Evolutionary conservation across 768 basidiomycete genomes (phyloP).

Genomic region (Daedaleopsis nitida): DNA sequence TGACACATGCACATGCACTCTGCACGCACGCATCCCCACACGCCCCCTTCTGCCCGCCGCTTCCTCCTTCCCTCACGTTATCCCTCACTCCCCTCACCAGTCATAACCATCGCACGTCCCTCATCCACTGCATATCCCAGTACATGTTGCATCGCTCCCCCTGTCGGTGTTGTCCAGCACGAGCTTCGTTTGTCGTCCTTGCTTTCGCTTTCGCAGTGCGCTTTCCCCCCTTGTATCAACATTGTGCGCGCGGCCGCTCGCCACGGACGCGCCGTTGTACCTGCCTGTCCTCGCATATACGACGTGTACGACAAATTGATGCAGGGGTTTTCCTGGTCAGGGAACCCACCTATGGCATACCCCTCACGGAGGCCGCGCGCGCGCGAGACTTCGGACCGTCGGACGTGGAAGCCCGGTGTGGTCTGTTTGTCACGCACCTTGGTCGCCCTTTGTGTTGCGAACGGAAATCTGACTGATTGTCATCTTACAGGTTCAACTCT

Average conservation of each 20-base stretch:
- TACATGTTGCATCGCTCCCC: not conserved
- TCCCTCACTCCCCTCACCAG: not conserved
- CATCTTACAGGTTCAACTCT: too few species aligned
- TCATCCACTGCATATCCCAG: not conserved
- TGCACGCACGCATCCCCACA: not conserved
- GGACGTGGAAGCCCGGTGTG: too few species aligned
- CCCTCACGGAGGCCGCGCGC: not conserved
- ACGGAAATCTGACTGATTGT: too few species aligned
- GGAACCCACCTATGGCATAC: conserved; percentile 13
- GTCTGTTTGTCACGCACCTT: too few species aligned
- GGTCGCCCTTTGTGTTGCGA: too few species aligned
- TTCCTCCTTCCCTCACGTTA: not conserved
- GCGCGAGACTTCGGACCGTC: too few species aligned
- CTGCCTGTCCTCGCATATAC: conserved; percentile 9
- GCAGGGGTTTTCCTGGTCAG: conserved; percentile 19
- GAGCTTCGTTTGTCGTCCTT: conserved; percentile 10
- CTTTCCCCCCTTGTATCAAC: conserved; percentile 11
- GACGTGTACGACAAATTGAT: conserved; percentile 16
- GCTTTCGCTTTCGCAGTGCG: conserved; percentile 23
- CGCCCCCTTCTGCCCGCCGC: too few species aligned
- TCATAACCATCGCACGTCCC: not conserved
- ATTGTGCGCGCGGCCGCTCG: too few species aligned
- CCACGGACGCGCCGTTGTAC: conserved; percentile 13
- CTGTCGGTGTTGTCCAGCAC: conserved; percentile 10
- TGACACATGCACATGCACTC: conserved; percentile 2